These are phyloP conservation scores for Xylaria castorea DNA, from an alignment of 495 filamentous ascomycete species.

Conservation along the genomic window DNA sequence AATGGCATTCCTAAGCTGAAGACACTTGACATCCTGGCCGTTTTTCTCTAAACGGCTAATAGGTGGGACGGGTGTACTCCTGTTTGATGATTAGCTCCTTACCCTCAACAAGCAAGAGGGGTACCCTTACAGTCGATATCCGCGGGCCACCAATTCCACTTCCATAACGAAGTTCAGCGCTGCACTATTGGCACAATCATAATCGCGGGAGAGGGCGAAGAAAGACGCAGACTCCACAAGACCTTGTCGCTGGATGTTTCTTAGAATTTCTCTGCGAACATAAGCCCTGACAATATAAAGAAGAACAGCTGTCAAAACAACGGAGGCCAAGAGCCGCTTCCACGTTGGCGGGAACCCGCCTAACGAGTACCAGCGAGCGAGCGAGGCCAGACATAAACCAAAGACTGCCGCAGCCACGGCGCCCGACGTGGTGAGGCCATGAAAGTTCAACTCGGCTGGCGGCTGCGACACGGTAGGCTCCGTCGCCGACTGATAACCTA, in stretches of 20 bases:
- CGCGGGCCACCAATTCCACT: slow-evolving; percentile 92
- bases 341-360: slow-evolving; percentile 57
- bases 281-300: slow-evolving; percentile 71
- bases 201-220: slow-evolving; percentile 77
- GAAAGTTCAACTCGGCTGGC: slow-evolving; percentile 33
- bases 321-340: slow-evolving; percentile 63
- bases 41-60: slow-evolving; percentile 82
- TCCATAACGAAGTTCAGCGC: slow-evolving; percentile 91
- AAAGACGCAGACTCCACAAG: slow-evolving; percentile 76
- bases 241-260: slow-evolving; percentile 79
- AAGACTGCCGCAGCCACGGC: slow-evolving; percentile 55
- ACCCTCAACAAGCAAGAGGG: background rate
- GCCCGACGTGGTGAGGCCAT: slow-evolving; percentile 48
- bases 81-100: slow-evolving; percentile 53
- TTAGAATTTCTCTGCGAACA: slow-evolving; percentile 81
- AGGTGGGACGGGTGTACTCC: slow-evolving; percentile 84
- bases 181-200: slow-evolving; percentile 80
- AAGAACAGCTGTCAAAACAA: slow-evolving; percentile 62
- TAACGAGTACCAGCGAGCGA: slow-evolving; percentile 70
- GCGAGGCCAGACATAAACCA: slow-evolving; percentile 74
- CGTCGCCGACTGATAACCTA: slow-evolving; percentile 34
- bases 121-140: slow-evolving; percentile 82
- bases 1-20: slow-evolving; percentile 76
- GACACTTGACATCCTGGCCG: slow-evolving; percentile 77
- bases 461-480: slow-evolving; percentile 35